Base-by-base conservation (phyloP, 768 basidiomycete species). In the Leccinum subgranulosum region DNA sequence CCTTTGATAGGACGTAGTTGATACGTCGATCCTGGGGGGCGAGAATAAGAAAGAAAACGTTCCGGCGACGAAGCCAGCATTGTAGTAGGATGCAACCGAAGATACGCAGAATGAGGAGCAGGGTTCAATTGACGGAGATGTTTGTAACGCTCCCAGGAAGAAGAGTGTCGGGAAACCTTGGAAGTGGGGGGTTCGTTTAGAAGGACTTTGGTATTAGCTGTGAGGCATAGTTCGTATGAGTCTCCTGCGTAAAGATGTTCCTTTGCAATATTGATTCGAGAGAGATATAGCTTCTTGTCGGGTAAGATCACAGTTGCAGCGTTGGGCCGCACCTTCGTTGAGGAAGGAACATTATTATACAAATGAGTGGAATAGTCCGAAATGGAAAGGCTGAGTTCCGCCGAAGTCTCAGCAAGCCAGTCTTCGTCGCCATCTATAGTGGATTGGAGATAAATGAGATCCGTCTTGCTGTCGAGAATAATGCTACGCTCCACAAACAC, bases 1-100 rank as follows among this genome's bases (percentile, higher is more conserved):
- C 95, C 95, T 66, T 98, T 98, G 68, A 98, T 97, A 4, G 95
- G 95, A 53, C 94, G 88, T 61, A 97, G 81, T 73, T 94, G 90
- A 68, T 87, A 92, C 12, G 79, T 69, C 3, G 85, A 74, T 43
- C 77, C 68, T 1, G 88, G 88, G 11, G 84, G 79, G 53, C 86
- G 80, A n/a, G 83, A 83, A 68, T 76, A 94, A 33, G 86, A 92
- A 17, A 98, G 76, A 73, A 98, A 97, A 6, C 94, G 84, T 65
- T 98, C 95, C 1, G 95, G 95, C 1, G 92, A 94, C 3, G 94
- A 95, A 2, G 88, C 89, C 48, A 97, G 74, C 19, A 97, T 73
- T 4, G 86, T 86, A 0, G 88, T 85, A 1, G 88, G 88, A 64
- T 87, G 84, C 8, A 93, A 76, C 23, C 90, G 87, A 50, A 92